Evolutionary conservation across 139 green algal species (phyloP), one percentile per base, ranked within the genome.

Genomic region (Coccomyxa sp.): DNA sequence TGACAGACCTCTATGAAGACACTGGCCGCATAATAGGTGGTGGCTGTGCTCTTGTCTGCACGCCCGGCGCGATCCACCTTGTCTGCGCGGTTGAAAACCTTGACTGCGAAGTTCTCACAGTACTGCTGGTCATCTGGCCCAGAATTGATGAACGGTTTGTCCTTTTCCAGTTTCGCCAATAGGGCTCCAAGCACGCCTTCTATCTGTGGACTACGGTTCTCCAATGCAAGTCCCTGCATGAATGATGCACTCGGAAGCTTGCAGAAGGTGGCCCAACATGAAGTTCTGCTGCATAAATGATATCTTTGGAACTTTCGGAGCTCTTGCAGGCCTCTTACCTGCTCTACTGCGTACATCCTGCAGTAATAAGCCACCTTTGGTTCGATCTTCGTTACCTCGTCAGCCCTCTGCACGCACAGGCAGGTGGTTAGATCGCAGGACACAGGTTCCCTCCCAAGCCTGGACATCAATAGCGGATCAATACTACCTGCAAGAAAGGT

Each of bases 1-100:
- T 51, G 38, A 51, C 75, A 4, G 71, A 96, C 93, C 81, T 98
- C 94, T 18, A 98, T 84, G 89, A 98, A 98, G 58, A 94, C 90
- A 60, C 87, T 91, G 9, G 95, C 93, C 0, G 95, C 95, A 32
- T 96, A 97, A 76, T 93, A 98, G 13, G 93, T 92, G 67, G 94
- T 93, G 38, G 89, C 90, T 0, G 95, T 98, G 79, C 85, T 89
- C 71, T 91, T 88, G 77, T 94, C 87, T 0, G 91, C 90, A 11
- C 81, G 79, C 0, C 92, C 92, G 7, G 92, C 91, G 0, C 93
- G 81, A 81, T 98, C 95, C 11, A 87, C 82, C 13, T 86, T 89
- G 82, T 96, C 90, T 12, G 92, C 94, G 0, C 90, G 80, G 51
- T 79, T 84, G 82, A 97, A 98, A 0, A 97, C 84, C 15, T 84